Percentiles rank a stretch among this genome's conserved stretches.
Evolutionary conservation across 192 early-diverging fungal genomes (phyloP).

Genomic region (Coemansia furcata): DNA sequence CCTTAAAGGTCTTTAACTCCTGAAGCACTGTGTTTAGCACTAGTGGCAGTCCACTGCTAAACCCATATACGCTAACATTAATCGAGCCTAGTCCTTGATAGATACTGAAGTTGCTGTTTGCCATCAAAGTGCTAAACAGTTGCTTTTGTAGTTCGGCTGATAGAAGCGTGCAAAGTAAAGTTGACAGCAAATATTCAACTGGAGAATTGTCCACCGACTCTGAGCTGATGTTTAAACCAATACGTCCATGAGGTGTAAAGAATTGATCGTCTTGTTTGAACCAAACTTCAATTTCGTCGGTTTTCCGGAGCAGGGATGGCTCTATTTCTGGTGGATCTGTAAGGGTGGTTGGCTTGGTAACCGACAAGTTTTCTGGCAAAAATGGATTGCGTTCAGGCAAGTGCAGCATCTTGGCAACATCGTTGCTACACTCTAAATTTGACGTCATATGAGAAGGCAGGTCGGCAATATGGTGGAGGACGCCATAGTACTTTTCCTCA

Average conservation of each 20-base stretch:
- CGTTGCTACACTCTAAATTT: background rate
- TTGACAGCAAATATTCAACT: background rate
- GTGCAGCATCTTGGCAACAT: background rate
- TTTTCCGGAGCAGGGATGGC: slow-evolving; percentile 13
- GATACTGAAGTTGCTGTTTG: slow-evolving; percentile 69
- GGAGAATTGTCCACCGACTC: background rate
- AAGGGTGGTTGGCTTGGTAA: background rate
- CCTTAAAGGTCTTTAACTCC: slow-evolving; percentile 57
- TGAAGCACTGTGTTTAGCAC: slow-evolving; percentile 65
- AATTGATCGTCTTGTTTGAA: slow-evolving; percentile 90
- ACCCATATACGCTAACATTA: slow-evolving; percentile 66
- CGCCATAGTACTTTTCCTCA: slow-evolving; percentile 74
- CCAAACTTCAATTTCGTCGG: slow-evolving; percentile 65
- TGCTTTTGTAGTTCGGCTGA: slow-evolving; percentile 61
- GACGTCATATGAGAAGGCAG: background rate
- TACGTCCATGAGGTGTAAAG: slow-evolving; percentile 76
- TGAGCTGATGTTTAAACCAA: slow-evolving; percentile 56
- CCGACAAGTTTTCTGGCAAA: slow-evolving; percentile 30
- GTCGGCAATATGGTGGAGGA: slow-evolving; percentile 62
- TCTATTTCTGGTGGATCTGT: background rate
- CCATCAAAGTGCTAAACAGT: slow-evolving; percentile 74
- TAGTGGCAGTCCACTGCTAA: slow-evolving; percentile 75
- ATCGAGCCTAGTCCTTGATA: slow-evolving; percentile 62
- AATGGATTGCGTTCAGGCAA: slow-evolving; percentile 8
- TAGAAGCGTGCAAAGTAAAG: background rate